A percentile compares a stretch with the other conserved stretches of the same genome.
phyloP scores from a whole-genome alignment of 2,329 filamentous ascomycete genomes.

The Alternaria longipes region DNA sequence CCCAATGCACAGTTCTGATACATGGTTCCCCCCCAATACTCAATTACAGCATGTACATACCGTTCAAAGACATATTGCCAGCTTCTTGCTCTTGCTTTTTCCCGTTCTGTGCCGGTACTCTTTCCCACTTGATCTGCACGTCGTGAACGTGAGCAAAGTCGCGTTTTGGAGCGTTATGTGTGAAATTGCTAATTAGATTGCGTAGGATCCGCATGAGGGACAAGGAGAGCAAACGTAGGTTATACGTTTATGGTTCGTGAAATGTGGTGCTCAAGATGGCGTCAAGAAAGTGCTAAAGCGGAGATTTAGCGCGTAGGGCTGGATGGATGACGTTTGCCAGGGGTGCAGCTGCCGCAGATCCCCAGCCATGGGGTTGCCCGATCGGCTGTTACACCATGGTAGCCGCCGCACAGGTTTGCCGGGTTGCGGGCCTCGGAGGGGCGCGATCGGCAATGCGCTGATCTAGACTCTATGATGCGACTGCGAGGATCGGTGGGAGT shows the following conservation, averaged over 20 bases:
- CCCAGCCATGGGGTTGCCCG: conserved; percentile 1
- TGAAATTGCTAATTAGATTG: neutral
- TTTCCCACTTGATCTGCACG: conserved; percentile 23
- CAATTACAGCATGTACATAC: conserved; percentile 6
- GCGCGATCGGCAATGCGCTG: conserved; percentile 11
- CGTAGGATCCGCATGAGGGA: conserved; percentile 15
- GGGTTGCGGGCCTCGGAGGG: conserved; percentile 3
- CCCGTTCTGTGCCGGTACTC: neutral
- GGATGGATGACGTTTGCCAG: conserved; percentile 25
- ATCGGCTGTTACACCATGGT: conserved; percentile 15
- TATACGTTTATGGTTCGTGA: neutral
- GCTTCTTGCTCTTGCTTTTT: conserved; percentile 10
- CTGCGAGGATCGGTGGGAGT: neutral
- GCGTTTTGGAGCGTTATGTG: conserved; percentile 17
- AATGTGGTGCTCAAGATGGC: conserved; percentile 22
- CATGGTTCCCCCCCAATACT: too few relatives aligned
- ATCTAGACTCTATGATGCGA: conserved; percentile 4
- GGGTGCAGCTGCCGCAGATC: conserved; percentile 18
- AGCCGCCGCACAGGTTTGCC: conserved; percentile 3
- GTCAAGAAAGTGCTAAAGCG: conserved; percentile 11
- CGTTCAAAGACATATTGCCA: conserved; percentile 21
- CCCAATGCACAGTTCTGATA: neutral
- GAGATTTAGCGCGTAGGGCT: conserved; percentile 21
- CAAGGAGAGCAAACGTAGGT: neutral
- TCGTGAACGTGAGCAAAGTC: conserved; percentile 45